Conservation (phyloP, 805 yeast species). For the Lachancea meyersii region DNA sequence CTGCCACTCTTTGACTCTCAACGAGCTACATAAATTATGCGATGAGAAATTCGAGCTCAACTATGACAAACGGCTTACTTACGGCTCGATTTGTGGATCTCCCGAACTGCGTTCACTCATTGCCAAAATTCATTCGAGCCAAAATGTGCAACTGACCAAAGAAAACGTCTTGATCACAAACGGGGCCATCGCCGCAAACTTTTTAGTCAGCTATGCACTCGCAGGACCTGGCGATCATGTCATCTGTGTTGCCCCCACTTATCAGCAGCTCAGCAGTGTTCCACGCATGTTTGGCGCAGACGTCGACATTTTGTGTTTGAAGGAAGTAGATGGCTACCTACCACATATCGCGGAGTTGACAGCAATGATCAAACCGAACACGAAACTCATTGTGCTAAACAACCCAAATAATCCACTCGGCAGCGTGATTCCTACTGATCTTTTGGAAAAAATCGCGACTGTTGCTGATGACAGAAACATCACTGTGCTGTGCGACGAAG, state of each 20-base stretch:
- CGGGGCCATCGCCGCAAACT: constrained; percentile 54
- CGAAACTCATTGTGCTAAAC: constrained; percentile 42
- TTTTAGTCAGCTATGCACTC: constrained; percentile 39
- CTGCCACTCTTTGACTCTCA: constrained; percentile 39
- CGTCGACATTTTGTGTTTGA: constrained; percentile 35
- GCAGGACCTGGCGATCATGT: constrained; percentile 43
- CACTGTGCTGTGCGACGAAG: constrained; percentile 45
- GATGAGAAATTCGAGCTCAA: constrained; percentile 25
- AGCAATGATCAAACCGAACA: constrained; percentile 32
- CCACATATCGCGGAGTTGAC: constrained; percentile 36
- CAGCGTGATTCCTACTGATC: constrained; percentile 33
- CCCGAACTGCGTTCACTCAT: constrained; percentile 35
- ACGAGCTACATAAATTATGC: constrained; percentile 33
- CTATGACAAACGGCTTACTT: constrained; percentile 32
- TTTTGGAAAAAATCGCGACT: constrained; percentile 34
- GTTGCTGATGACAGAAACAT: constrained; percentile 34
- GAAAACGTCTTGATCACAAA: constrained; percentile 44
- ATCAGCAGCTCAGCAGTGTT: constrained; percentile 45
- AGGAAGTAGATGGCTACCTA: constrained; percentile 31
- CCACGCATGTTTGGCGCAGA: constrained; percentile 42
- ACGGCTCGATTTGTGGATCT: constrained; percentile 45
- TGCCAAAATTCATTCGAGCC: constrained; percentile 34
- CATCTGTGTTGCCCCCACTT: constrained; percentile 44
- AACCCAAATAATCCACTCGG: constrained; percentile 45
- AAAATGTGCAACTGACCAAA: constrained; percentile 13